phyloP scores from a whole-genome alignment of 495 filamentous ascomycete species.

The Hypoxylon lienhwacheense region DNA sequence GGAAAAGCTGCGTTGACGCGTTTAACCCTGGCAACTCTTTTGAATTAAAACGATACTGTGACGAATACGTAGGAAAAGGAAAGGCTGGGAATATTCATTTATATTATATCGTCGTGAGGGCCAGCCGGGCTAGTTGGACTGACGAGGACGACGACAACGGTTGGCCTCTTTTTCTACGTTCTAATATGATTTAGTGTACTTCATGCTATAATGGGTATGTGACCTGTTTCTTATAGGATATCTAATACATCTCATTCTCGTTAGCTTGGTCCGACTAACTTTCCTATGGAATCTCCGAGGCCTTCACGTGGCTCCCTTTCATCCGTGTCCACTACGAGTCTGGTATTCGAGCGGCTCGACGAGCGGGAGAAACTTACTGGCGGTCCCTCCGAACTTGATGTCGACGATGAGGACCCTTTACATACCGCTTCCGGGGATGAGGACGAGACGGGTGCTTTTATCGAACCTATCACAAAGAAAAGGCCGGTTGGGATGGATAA shows the following conservation, averaged over 20 bases:
- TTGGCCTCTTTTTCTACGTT: conserved; percentile 19
- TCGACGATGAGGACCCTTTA: conserved; percentile 54
- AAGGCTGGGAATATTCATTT: no score
- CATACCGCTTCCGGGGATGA: conserved; percentile 46
- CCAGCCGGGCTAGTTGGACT: neutral
- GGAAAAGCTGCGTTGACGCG: no score
- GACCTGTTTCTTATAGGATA: neutral
- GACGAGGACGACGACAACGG: no score
- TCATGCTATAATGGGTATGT: conserved; percentile 30
- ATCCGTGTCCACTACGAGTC: conserved; percentile 73
- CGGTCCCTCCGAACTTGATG: conserved; percentile 41
- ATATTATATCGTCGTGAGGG: neutral
- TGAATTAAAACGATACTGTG: no score
- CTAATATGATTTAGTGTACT: conserved; percentile 2
- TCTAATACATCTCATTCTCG: no score
- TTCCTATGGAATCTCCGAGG: conserved; percentile 39
- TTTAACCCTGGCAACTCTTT: no score
- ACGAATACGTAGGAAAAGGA: no score
- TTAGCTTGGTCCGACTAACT: conserved; percentile 9
- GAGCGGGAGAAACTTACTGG: conserved; percentile 50
- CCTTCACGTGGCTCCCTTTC: conserved; percentile 62
- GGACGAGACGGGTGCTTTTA: conserved; percentile 51
- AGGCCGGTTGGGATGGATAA: conserved; percentile 55
- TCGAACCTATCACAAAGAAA: conserved; percentile 37
- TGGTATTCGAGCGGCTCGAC: conserved; percentile 73